A percentile compares a stretch with the other conserved stretches of the same genome.
Evolutionary conservation across 345 rosid species (phyloP).

Genomic region (Mallotus nudiflorus): DNA sequence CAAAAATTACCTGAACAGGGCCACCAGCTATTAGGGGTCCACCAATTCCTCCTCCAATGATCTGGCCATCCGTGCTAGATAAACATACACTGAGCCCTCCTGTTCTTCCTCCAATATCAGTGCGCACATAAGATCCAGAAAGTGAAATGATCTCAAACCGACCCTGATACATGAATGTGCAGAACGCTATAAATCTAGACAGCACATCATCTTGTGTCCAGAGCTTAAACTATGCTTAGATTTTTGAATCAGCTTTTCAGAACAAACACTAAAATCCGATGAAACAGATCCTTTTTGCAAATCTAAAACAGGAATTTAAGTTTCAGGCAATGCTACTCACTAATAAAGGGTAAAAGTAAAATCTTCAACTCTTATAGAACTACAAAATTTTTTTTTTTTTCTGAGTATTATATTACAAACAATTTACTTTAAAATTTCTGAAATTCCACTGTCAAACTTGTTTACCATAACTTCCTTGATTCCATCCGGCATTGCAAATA

Average conservation of each 20-base stretch:
- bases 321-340: neutral
- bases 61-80: constrained; percentile 67
- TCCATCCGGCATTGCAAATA: neutral
- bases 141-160: constrained; percentile 80
- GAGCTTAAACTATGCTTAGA: neutral
- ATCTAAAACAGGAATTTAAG: neutral
- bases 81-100: constrained; percentile 89
- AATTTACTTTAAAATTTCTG: too few relatives aligned
- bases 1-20: constrained; percentile 72
- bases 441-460: too few relatives aligned
- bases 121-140: constrained; percentile 78
- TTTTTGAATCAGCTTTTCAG: neutral
- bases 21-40: constrained; percentile 85
- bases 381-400: too few relatives aligned
- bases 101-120: constrained; percentile 70
- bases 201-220: neutral
- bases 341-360: too few relatives aligned
- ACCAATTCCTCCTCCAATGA: constrained; percentile 91
- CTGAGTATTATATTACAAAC: too few relatives aligned
- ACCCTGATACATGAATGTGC: constrained; percentile 50
- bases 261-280: neutral
- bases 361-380: too few relatives aligned
- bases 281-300: neutral
- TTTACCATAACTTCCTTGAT: too few relatives aligned
- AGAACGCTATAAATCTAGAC: neutral